Evolutionary conservation across 768 basidiomycete species (phyloP).

Genomic region (Suillus weaverae): DNA sequence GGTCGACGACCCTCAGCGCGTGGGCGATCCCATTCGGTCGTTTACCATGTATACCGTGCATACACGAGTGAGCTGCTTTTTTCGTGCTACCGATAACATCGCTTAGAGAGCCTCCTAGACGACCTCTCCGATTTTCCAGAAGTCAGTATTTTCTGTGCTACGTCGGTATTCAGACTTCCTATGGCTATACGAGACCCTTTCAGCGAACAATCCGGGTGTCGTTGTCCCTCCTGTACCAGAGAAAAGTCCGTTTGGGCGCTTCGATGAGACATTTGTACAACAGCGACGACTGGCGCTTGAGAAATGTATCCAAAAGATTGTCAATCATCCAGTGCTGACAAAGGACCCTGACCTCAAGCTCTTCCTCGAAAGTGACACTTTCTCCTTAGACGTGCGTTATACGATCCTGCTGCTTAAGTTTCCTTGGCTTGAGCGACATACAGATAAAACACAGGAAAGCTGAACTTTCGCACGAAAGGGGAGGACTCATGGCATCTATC

Average conservation of each 20-base stretch:
- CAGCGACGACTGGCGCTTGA: conserved; percentile 83
- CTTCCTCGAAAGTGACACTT: conserved; percentile 93
- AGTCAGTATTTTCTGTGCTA: conserved; percentile 87
- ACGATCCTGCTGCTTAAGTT: background rate
- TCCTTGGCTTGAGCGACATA: conserved; percentile 4
- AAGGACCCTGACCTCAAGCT: conserved; percentile 86
- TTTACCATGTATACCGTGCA: conserved; percentile 98
- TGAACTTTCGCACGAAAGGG: conserved; percentile 73
- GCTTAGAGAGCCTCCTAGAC: conserved; percentile 49
- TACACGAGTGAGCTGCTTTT: conserved; percentile 58
- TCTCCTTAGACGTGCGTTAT: conserved; percentile 78
- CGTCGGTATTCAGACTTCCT: conserved; percentile 98
- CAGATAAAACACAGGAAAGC: conserved; percentile 89
- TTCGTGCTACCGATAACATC: background rate
- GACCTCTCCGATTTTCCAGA: conserved; percentile 80
- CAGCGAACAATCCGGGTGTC: conserved; percentile 91
- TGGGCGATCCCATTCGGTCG: conserved; percentile 92
- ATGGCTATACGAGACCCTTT: conserved; percentile 91
- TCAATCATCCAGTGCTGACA: conserved; percentile 85
- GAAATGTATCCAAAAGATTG: conserved; percentile 90
- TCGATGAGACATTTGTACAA: conserved; percentile 89
- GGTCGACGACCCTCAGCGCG: conserved; percentile 96
- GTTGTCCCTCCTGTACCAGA: conserved; percentile 96
- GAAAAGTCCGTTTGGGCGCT: conserved; percentile 91
- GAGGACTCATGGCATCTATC: conserved; percentile 81